phyloP scores from a whole-genome alignment of 495 filamentous ascomycete genomes.

The Neurospora sublineolata region DNA sequence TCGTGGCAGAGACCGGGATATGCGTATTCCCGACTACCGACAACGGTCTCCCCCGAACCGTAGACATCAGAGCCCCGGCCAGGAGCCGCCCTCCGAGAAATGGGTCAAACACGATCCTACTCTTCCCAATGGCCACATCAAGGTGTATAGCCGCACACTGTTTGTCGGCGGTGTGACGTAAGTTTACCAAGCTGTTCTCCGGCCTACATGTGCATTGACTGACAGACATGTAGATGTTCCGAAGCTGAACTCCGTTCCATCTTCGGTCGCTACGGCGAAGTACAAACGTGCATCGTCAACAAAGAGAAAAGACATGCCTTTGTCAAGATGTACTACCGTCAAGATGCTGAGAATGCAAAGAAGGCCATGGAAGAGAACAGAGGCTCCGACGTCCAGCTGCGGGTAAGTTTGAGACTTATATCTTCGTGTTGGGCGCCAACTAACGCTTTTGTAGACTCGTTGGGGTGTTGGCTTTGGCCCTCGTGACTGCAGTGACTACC shows the following conservation, averaged over 20 bases:
- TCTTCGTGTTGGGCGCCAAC: neutral
- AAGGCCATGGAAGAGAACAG: conserved; percentile 81
- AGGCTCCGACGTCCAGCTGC: conserved; percentile 58
- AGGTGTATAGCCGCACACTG: conserved; percentile 87
- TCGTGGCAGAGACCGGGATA: conserved; percentile 41
- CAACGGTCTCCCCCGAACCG: conserved; percentile 67
- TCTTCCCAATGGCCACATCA: conserved; percentile 65
- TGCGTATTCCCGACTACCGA: conserved; percentile 59
- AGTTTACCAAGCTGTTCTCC: conserved; percentile 27
- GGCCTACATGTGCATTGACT: conserved; percentile 3
- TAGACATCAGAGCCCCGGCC: conserved; percentile 45
- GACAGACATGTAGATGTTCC: conserved; percentile 43
- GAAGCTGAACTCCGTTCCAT: conserved; percentile 69
- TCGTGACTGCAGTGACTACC: conserved; percentile 93
- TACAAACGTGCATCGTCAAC: conserved; percentile 97
- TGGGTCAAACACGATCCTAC: conserved; percentile 69
- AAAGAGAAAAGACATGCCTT: conserved; percentile 96
- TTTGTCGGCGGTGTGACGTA: conserved; percentile 95
- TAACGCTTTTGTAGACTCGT: conserved; percentile 50
- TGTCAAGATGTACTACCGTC: conserved; percentile 90
- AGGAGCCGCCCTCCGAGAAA: conserved; percentile 42
- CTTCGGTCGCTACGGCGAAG: conserved; percentile 68
- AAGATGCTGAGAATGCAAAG: conserved; percentile 72
- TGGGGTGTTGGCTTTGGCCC: conserved; percentile 98
- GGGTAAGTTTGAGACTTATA: conserved; percentile 46